These are phyloP conservation scores for Globisporangium uncinulatum DNA, from an alignment of 352 stramenopile genomes.

Conservation along the genomic window DNA sequence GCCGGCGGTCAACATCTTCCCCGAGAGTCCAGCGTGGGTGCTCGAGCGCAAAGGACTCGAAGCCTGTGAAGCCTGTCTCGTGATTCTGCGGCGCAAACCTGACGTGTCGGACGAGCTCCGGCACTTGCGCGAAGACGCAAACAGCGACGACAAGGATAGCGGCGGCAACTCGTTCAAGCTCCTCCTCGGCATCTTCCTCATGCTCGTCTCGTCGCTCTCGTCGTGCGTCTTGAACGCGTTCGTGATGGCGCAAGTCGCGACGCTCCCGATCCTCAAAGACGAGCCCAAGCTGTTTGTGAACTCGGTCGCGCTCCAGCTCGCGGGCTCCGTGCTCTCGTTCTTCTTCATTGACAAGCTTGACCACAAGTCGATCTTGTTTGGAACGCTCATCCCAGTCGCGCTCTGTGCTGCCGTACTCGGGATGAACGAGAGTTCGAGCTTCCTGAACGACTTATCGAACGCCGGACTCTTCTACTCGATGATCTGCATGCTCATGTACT, in stretches of 20 bases:
- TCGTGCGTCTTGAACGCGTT: slow-evolving; percentile 56
- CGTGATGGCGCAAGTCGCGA: slow-evolving; percentile 22
- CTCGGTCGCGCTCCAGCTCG: slow-evolving; percentile 46
- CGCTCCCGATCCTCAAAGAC: slow-evolving; percentile 27
- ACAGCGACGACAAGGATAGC: slow-evolving; percentile 22
- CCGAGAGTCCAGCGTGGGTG: slow-evolving; percentile 78
- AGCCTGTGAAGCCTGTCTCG: slow-evolving; percentile 55
- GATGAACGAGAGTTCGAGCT: too few species aligned
- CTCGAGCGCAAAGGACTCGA: slow-evolving; percentile 61
- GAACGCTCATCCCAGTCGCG: slow-evolving; percentile 49
- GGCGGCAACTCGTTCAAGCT: slow-evolving; percentile 55
- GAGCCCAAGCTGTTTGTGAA: slow-evolving; percentile 51
- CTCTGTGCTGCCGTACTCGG: neutral
- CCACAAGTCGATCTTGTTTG: slow-evolving; percentile 65
- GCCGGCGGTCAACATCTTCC: slow-evolving; percentile 65
- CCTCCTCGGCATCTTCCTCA: slow-evolving; percentile 50
- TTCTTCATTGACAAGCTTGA: slow-evolving; percentile 81
- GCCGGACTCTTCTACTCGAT: slow-evolving; percentile 21
- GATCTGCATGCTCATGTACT: slow-evolving; percentile 50
- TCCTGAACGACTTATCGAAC: too few species aligned
- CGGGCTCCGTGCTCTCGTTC: slow-evolving; percentile 52
- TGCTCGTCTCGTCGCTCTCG: slow-evolving; percentile 59
- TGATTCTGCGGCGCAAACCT: slow-evolving; percentile 59
- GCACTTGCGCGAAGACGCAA: slow-evolving; percentile 57
- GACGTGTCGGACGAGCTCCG: slow-evolving; percentile 69